Evolutionary conservation across 192 early-diverging fungal genomes (phyloP).

Genomic region (Podila minutissima): DNA sequence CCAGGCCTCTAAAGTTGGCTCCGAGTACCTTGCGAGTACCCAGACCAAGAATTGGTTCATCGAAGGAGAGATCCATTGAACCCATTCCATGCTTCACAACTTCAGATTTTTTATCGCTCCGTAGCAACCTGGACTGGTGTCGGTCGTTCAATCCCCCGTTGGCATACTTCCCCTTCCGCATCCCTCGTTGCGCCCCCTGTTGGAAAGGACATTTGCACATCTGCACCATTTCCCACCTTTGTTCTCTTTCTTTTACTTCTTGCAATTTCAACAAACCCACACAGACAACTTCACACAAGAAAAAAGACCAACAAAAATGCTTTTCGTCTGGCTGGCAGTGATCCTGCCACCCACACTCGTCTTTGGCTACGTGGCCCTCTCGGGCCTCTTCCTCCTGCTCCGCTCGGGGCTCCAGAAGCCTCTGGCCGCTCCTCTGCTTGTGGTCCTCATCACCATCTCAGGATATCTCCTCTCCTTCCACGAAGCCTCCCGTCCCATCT

Average conservation of each 20-base stretch:
- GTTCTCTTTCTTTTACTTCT: background rate
- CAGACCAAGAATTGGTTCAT: too few relatives aligned
- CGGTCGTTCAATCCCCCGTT: too few relatives aligned
- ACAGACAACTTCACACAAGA: background rate
- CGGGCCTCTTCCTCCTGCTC: constrained; percentile 34
- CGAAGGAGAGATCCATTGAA: too few relatives aligned
- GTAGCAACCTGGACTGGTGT: too few relatives aligned
- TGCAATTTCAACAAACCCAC: background rate
- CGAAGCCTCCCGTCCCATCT: constrained; percentile 36
- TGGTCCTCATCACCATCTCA: constrained; percentile 26
- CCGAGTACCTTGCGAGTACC: too few relatives aligned
- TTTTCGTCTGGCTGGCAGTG: constrained; percentile 40
- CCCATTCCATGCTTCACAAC: too few relatives aligned
- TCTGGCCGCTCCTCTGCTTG: constrained; percentile 11
- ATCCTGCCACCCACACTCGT: constrained; percentile 43
- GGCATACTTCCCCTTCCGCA: too few relatives aligned
- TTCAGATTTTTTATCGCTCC: too few relatives aligned
- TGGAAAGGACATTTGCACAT: too few relatives aligned
- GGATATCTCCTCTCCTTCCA: constrained; percentile 44
- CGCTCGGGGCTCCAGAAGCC: constrained; percentile 44
- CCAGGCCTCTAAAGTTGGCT: too few relatives aligned
- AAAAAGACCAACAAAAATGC: constrained; percentile 14
- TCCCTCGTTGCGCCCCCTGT: too few relatives aligned
- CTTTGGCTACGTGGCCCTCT: constrained; percentile 43
- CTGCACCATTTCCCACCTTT: too few relatives aligned